A percentile compares a stretch with the other conserved stretches of the same genome.
phyloP scores from a whole-genome alignment of 78 protist species.

The Dictyostelium purpureum region DNA sequence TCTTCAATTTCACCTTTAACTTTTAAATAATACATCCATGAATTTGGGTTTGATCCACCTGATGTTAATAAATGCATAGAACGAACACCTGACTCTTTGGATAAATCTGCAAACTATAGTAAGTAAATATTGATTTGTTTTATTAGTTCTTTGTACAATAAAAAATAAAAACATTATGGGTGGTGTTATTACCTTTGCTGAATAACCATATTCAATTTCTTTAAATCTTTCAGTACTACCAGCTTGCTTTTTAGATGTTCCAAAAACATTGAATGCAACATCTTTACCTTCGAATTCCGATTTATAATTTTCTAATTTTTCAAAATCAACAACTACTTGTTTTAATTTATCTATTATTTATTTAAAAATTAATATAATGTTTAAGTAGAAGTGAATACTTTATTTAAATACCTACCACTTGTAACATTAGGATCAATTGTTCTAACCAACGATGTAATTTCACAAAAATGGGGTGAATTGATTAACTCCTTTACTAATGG shows the following conservation, averaged over 20 bases:
- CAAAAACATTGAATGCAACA: slow-evolving; percentile 48
- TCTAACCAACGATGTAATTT: slow-evolving; percentile 62
- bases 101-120: slow-evolving; percentile 1
- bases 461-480: background rate
- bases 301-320: slow-evolving; percentile 32
- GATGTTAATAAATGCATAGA: slow-evolving; percentile 59
- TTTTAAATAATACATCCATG: slow-evolving; percentile 74
- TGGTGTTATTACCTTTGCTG: slow-evolving; percentile 71
- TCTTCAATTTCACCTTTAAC: slow-evolving; percentile 83
- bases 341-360: slow-evolving; percentile 21
- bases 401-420: background rate
- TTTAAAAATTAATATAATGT: background rate
- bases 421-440: background rate
- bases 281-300: background rate
- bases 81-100: slow-evolving; percentile 38
- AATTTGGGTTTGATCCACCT: slow-evolving; percentile 49
- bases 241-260: slow-evolving; percentile 22
- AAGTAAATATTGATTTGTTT: no score
- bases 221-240: slow-evolving; percentile 25
- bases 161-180: no score
- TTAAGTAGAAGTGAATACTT: background rate
- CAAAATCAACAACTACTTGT: slow-evolving; percentile 64
- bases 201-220: slow-evolving; percentile 41
- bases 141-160: no score
- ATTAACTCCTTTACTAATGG: slow-evolving; percentile 11